Evolutionary conservation across 345 rosid genomes (phyloP).

Genomic region (Angophora floribunda): DNA sequence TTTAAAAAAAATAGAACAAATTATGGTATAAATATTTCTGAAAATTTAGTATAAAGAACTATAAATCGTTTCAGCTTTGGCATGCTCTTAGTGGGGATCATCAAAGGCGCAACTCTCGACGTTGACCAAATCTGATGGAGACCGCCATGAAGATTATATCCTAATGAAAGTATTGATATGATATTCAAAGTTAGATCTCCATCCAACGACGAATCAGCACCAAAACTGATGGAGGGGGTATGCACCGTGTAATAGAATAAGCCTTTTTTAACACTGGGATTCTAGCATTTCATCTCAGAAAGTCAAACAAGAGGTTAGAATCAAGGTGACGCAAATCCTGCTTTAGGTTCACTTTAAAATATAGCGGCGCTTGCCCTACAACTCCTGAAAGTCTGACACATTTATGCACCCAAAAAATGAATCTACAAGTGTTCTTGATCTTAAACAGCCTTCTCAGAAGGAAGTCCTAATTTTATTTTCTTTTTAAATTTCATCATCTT

Average conservation of each 20-base stretch:
- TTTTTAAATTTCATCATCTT: background rate
- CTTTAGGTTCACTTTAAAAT: background rate
- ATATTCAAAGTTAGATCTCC: background rate
- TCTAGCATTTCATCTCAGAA: background rate
- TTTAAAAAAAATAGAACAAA: background rate
- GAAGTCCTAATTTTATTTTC: background rate
- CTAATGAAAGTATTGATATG: background rate
- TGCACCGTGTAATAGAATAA: background rate
- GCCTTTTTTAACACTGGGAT: background rate
- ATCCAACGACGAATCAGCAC: background rate
- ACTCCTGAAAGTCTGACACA: background rate
- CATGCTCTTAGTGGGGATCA: background rate
- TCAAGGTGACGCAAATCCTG: slow-evolving; percentile 8
- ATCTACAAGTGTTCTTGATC: background rate
- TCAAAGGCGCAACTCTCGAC: background rate
- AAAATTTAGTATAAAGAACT: background rate
- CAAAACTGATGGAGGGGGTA: background rate
- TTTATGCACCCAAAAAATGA: background rate
- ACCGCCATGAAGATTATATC: background rate
- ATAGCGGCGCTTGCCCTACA: slow-evolving; percentile 25
- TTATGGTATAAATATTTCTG: background rate
- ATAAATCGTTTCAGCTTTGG: background rate
- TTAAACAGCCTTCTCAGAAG: background rate
- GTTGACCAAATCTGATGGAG: background rate
- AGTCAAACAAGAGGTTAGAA: slow-evolving; percentile 7